Conservation (phyloP, 352 stramenopile species). For the Phytophthora litchii region DNA sequence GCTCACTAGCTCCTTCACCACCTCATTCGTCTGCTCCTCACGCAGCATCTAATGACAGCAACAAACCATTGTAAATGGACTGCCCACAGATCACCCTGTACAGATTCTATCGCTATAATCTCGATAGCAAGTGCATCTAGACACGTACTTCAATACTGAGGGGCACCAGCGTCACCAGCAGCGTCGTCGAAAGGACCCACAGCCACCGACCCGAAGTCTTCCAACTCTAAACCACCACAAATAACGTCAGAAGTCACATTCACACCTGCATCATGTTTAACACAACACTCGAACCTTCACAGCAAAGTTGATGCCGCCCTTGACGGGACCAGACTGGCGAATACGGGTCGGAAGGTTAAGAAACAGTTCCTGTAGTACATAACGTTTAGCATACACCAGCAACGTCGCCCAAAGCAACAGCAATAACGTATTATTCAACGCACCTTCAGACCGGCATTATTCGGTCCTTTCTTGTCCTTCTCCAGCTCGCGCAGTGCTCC, state of each 20-base stretch:
- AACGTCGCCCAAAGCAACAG: neutral
- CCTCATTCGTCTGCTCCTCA: slow-evolving; percentile 86
- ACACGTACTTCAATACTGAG: slow-evolving; percentile 82
- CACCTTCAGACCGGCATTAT: slow-evolving; percentile 68
- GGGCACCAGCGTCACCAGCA: slow-evolving; percentile 85
- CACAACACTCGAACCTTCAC: slow-evolving; percentile 35
- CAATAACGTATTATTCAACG: neutral
- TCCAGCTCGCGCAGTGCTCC: slow-evolving; percentile 82
- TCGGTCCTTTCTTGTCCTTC: slow-evolving; percentile 81
- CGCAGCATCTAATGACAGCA: slow-evolving; percentile 56
- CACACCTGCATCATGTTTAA: neutral
- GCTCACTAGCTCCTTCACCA: slow-evolving; percentile 79
- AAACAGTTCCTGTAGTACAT: slow-evolving; percentile 59
- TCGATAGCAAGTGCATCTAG: neutral
- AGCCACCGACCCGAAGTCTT: slow-evolving; percentile 70
- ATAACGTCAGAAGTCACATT: slow-evolving; percentile 12
- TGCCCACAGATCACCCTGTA: neutral
- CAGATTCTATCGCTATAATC: neutral
- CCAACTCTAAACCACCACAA: slow-evolving; percentile 46
- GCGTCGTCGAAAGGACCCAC: slow-evolving; percentile 84
- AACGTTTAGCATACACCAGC: slow-evolving; percentile 9
- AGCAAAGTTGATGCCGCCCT: slow-evolving; percentile 62
- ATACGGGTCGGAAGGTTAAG: slow-evolving; percentile 74
- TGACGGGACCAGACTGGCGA: slow-evolving; percentile 65
- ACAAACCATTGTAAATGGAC: slow-evolving; percentile 6